Evolutionary conservation across 73 alveolate genomes (phyloP), one percentile per base, ranked within the genome.

Genomic region (Stentor coeruleus): DNA sequence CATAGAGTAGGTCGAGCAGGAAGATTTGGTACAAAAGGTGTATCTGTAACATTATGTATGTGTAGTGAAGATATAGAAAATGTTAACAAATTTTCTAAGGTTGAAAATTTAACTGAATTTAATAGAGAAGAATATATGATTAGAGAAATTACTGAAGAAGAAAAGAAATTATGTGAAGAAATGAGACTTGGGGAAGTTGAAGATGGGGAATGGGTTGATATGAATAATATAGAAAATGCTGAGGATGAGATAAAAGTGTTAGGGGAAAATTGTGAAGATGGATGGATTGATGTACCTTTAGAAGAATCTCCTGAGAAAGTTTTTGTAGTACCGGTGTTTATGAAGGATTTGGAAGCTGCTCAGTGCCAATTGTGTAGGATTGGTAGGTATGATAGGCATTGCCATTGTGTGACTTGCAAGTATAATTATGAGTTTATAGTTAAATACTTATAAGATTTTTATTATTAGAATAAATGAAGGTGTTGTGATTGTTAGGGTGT

Each of bases 1-100:
- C 99, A 95, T 87, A 87, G 99, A 86, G 95, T 97, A 28, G 99
- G 99, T 38, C 89, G 99, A 85, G 91, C 99, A 59, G 99, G 99
- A 38, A 96, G 99, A 90, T 94, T 94, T 72, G 99, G 97, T 4
- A 92, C 90, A 74, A 81, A 85, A 38, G 98, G 99, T 35, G 86
- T 94, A 33, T 95, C 98, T 39, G 87, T 92, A 74, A 92, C 79
- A 3, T 15, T 66, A 15, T 20, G n/a, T 11, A 20, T 40, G 0
- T 26, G 39, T 37, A 26, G 33, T 20, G 11, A 20, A 28, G 42
- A 66, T 20, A 33, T 66, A 20, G 36, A 26, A 0, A 20, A 66
- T 14, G 49, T 66, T 2, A 0, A 66, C 0, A 33, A 66, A 66
- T 66, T 1, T 40, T 1, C 79, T 28, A 33, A 26, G 26, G 40